phyloP scores from a whole-genome alignment of 2,329 filamentous ascomycete genomes.

The Magnaporthiopsis incrustans region DNA sequence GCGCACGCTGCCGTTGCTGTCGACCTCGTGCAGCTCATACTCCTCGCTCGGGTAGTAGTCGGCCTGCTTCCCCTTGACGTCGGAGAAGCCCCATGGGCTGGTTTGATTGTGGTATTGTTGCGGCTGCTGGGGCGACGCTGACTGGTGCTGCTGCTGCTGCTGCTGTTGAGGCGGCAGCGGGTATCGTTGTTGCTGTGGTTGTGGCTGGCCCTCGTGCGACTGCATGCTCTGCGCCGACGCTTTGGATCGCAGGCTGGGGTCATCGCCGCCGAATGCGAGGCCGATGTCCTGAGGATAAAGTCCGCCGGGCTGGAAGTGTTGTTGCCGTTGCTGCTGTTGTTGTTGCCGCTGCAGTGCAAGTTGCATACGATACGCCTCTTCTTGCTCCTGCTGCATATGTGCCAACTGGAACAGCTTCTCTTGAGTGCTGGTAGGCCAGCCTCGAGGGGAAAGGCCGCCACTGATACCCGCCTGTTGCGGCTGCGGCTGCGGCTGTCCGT shows the following conservation, averaged over 20 bases:
- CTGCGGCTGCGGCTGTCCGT: constrained; percentile 8
- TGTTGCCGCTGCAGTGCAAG: constrained; percentile 14
- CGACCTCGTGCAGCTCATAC: constrained; percentile 42
- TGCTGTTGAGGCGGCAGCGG: not conserved
- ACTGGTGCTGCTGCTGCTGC: not conserved
- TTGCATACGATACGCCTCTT: constrained; percentile 11
- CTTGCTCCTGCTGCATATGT: constrained; percentile 12
- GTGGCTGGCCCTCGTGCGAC: constrained; percentile 10
- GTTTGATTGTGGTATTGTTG: not conserved
- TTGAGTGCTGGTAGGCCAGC: constrained; percentile 15
- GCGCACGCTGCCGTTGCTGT: constrained; percentile 23
- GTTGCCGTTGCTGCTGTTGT: constrained; percentile 9
- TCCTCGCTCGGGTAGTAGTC: constrained; percentile 24
- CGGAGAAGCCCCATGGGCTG: constrained; percentile 11
- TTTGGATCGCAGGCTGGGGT: constrained; percentile 23
- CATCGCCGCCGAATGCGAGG: constrained; percentile 33
- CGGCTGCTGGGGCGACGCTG: not conserved
- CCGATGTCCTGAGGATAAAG: constrained; percentile 28
- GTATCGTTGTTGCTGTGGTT: not conserved
- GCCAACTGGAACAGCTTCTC: constrained; percentile 20
- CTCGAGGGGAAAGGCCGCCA: not conserved
- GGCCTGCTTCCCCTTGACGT: constrained; percentile 33
- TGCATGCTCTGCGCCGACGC: constrained; percentile 19
- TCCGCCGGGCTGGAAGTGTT: constrained; percentile 16
- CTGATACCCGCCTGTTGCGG: constrained; percentile 7